phyloP scores from a whole-genome alignment of 2,329 filamentous ascomycete species.

The Colletotrichum tamarilloi region DNA sequence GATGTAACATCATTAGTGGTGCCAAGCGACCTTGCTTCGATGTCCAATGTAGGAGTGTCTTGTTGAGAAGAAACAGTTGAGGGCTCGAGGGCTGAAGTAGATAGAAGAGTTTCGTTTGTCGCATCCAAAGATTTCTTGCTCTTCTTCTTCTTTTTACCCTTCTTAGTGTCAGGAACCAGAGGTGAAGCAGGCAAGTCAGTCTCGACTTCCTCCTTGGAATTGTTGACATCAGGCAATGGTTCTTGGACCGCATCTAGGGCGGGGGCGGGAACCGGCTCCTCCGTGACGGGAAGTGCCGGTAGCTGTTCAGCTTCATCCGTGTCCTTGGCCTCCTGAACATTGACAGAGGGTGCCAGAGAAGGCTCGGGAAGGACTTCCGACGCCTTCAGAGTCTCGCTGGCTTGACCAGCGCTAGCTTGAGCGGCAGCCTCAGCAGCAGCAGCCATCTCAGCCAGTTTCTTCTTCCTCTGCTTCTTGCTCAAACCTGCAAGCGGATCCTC shows the following conservation, averaged over 20 bases:
- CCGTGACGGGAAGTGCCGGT: no score
- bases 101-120: neutral
- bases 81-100: neutral
- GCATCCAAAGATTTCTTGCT: slow-evolving; percentile 21
- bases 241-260: neutral
- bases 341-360: neutral
- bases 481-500: slow-evolving; percentile 28
- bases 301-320: neutral
- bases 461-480: slow-evolving; percentile 3
- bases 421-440: neutral
- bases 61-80: neutral
- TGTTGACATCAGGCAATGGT: neutral
- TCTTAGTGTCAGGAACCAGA: slow-evolving; percentile 37
- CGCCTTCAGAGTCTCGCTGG: neutral
- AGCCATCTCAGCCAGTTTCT: neutral
- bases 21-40: neutral
- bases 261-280: neutral
- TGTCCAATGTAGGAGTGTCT: neutral
- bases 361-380: slow-evolving; percentile 12
- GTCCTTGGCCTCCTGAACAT: neutral
- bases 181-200: slow-evolving; percentile 2
- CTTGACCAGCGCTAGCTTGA: neutral
- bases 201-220: neutral
- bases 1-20: neutral
- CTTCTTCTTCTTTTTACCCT: slow-evolving; percentile 49